Conservation (phyloP, 2,329 filamentous ascomycete species). For the Colletotrichum tanaceti region DNA sequence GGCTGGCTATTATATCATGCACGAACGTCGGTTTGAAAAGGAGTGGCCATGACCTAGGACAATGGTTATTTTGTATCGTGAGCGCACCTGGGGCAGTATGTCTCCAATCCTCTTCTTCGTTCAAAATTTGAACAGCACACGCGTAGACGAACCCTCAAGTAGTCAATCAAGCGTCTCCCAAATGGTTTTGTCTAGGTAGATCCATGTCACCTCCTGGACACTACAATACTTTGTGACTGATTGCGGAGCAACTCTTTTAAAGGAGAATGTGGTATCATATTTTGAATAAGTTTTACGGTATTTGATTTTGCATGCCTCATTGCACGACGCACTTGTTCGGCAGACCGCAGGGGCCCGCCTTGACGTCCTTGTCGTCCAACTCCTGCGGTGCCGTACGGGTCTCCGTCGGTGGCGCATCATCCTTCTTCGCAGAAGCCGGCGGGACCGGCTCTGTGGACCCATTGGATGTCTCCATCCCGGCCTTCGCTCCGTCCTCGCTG, state of each 20-base stretch:
- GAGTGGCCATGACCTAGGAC: too few relatives aligned
- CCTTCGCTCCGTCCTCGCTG: conserved; percentile 50
- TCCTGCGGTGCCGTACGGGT: conserved; percentile 45
- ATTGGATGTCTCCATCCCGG: conserved; percentile 45
- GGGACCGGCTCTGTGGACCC: conserved; percentile 42
- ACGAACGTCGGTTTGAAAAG: too few relatives aligned
- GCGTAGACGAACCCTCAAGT: background rate
- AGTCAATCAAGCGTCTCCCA: background rate
- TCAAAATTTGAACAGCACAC: too few relatives aligned
- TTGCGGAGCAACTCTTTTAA: background rate
- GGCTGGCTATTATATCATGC: too few relatives aligned
- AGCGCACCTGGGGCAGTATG: too few relatives aligned
- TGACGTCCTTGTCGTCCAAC: conserved; percentile 49
- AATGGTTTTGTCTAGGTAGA: background rate
- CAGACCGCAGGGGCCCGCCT: conserved; percentile 79
- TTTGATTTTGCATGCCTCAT: conserved; percentile 50
- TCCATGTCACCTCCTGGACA: background rate
- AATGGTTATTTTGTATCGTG: too few relatives aligned
- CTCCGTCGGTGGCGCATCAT: conserved; percentile 17
- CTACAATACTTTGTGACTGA: background rate
- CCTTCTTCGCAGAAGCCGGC: conserved; percentile 13
- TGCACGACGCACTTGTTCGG: conserved; percentile 79
- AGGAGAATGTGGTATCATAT: conserved; percentile 12
- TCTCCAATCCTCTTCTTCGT: too few relatives aligned
- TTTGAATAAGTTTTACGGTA: background rate